These are phyloP conservation scores for Cyphellophora attinorum DNA, from an alignment of 2,329 filamentous ascomycete species.

Conservation along the genomic window DNA sequence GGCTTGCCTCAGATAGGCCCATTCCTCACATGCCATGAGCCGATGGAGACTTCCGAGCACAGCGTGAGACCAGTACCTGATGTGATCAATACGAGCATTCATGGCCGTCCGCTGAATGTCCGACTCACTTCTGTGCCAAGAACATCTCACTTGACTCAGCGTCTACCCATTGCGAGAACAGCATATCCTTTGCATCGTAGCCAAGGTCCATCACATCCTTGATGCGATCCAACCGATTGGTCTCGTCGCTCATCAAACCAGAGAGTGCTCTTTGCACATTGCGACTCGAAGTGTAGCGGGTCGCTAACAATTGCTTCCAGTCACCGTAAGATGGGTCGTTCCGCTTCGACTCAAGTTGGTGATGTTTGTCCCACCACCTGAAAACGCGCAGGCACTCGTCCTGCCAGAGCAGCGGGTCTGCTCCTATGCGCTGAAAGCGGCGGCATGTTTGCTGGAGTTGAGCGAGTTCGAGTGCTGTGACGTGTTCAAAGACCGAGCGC, in stretches of 20 bases:
- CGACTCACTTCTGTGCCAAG: constrained; percentile 56
- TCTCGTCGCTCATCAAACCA: constrained; percentile 60
- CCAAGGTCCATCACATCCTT: constrained; percentile 62
- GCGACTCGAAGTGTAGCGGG: constrained; percentile 45
- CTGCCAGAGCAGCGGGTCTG: constrained; percentile 71
- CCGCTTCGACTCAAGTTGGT: constrained; percentile 52
- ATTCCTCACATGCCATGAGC: constrained; percentile 66
- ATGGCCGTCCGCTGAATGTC: constrained; percentile 11
- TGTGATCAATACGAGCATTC: constrained; percentile 7
- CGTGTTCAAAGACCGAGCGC: constrained; percentile 62
- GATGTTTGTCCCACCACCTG: constrained; percentile 62
- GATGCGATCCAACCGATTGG: constrained; percentile 59
- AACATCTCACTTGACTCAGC: too few species aligned
- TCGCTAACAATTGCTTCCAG: constrained; percentile 64
- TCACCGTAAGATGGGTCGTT: constrained; percentile 26
- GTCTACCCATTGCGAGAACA: too few species aligned
- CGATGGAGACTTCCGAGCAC: constrained; percentile 74
- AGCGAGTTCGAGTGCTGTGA: constrained; percentile 41
- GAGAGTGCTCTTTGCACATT: constrained; percentile 50
- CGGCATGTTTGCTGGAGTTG: constrained; percentile 51
- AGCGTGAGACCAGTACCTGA: constrained; percentile 61
- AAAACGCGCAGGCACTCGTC: constrained; percentile 61
- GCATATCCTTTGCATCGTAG: constrained; percentile 80
- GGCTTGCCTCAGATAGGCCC: constrained; percentile 44
- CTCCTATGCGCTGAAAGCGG: constrained; percentile 55